A percentile compares a stretch with the other conserved stretches of the same genome.
Conservation (phyloP, 768 basidiomycete genomes). For the Tricholoma flavovirens region DNA sequence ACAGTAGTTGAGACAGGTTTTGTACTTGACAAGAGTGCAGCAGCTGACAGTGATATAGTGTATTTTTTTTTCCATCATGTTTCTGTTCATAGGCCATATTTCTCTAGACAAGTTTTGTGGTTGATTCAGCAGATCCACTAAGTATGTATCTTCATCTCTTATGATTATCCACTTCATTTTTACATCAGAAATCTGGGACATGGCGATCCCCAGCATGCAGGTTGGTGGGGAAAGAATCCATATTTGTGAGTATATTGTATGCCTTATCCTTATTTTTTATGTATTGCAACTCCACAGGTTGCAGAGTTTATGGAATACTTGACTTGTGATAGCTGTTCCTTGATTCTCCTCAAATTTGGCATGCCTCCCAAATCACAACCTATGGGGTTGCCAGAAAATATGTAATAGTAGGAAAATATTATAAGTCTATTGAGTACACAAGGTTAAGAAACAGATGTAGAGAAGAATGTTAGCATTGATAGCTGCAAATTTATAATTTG, state of each 20-base stretch:
- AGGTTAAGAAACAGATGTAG: too few species aligned
- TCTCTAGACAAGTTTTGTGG: neutral
- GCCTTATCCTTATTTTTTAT: neutral
- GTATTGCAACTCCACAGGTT: neutral
- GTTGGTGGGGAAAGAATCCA: constrained; percentile 1
- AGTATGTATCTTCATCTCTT: neutral
- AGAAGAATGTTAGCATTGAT: too few species aligned
- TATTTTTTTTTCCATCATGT: neutral
- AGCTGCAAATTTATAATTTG: too few species aligned
- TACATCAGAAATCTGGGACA: neutral
- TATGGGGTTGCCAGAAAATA: too few species aligned
- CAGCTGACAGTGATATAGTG: neutral
- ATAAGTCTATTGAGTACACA: too few species aligned
- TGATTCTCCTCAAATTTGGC: too few species aligned
- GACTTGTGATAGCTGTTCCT: too few species aligned
- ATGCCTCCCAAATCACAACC: too few species aligned
- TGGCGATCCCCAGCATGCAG: neutral
- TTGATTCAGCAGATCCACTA: neutral
- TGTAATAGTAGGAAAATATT: too few species aligned
- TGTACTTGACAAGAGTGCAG: neutral
- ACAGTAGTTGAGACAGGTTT: neutral
- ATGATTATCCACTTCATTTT: neutral
- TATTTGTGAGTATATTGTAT: neutral
- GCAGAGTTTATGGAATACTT: neutral
- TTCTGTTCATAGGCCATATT: neutral